Percentiles rank a stretch among this genome's conserved stretches.
These are phyloP conservation scores for Tagetes erecta DNA, from an alignment of 129 eudicot species.

Conservation along the genomic window DNA sequence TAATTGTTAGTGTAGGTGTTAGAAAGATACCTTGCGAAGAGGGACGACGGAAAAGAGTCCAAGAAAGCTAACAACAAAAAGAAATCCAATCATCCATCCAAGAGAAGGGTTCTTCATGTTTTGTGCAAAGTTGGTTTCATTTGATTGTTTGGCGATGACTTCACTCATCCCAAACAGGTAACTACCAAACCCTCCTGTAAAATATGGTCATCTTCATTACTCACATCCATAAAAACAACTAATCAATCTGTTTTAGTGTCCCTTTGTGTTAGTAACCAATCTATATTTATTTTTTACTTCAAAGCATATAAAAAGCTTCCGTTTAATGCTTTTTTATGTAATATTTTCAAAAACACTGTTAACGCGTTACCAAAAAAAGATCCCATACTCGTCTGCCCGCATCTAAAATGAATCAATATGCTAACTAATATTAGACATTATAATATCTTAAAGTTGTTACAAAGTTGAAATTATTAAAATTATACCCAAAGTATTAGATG, in stretches of 20 bases:
- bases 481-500: not conserved
- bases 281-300: no score
- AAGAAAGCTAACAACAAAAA: conserved; percentile 87
- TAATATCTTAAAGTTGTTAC: not conserved
- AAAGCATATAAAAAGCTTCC: no score
- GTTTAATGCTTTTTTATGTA: not conserved
- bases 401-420: not conserved
- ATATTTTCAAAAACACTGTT: not conserved
- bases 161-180: conserved; percentile 54
- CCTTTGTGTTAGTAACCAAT: not conserved
- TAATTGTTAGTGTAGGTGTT: not conserved
- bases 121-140: conserved; percentile 28
- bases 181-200: conserved; percentile 49
- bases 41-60: conserved; percentile 97
- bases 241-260: not conserved
- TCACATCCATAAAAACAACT: not conserved
- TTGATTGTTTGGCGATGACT: conserved; percentile 33
- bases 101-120: conserved; percentile 66
- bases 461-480: not conserved
- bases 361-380: not conserved
- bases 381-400: not conserved
- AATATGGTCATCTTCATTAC: not conserved
- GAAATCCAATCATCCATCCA: conserved; percentile 85
- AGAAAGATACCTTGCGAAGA: conserved; percentile 71
- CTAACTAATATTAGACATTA: not conserved